phyloP scores from a whole-genome alignment of 140 eudicot genomes.

The Oenanthe javanica region DNA sequence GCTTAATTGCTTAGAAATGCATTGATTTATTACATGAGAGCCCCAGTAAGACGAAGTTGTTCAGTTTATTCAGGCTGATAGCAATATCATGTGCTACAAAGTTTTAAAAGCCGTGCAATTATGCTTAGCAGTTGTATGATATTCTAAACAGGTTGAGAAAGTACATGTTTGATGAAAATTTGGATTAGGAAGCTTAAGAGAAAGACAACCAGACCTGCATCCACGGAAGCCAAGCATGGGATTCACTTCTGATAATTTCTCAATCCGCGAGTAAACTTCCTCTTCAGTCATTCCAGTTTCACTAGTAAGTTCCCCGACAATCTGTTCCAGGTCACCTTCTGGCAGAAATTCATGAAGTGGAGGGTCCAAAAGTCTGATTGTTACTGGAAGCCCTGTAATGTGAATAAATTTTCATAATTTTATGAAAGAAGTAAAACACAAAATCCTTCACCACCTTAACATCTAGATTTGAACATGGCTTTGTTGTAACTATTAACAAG shows the following conservation, averaged over 20 bases:
- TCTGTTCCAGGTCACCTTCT: slow-evolving; percentile 87
- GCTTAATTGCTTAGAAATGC: background rate
- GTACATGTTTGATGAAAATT: background rate
- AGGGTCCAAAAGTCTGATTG: slow-evolving; percentile 90
- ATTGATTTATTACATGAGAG: background rate
- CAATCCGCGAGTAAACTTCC: slow-evolving; percentile 77
- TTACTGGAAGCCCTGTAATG: slow-evolving; percentile 86
- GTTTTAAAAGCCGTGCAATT: background rate
- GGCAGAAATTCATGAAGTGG: slow-evolving; percentile 98
- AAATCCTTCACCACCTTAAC: background rate
- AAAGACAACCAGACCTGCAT: slow-evolving; percentile 54
- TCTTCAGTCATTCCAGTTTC: slow-evolving; percentile 81
- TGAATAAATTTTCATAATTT: background rate
- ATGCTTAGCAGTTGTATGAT: background rate
- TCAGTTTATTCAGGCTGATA: no score
- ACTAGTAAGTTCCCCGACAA: slow-evolving; percentile 57
- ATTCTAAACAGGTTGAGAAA: background rate
- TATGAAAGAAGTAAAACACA: background rate
- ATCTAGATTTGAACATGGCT: background rate
- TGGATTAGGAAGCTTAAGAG: slow-evolving; percentile 7
- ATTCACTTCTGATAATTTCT: slow-evolving; percentile 90
- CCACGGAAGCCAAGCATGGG: slow-evolving; percentile 99
- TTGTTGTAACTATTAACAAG: background rate
- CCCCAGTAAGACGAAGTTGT: background rate
- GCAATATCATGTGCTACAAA: background rate